Percentiles rank a stretch among this genome's conserved stretches.
Evolutionary conservation across 2,329 filamentous ascomycete species (phyloP).

Genomic region (Dendrostoma leiphaemia): DNA sequence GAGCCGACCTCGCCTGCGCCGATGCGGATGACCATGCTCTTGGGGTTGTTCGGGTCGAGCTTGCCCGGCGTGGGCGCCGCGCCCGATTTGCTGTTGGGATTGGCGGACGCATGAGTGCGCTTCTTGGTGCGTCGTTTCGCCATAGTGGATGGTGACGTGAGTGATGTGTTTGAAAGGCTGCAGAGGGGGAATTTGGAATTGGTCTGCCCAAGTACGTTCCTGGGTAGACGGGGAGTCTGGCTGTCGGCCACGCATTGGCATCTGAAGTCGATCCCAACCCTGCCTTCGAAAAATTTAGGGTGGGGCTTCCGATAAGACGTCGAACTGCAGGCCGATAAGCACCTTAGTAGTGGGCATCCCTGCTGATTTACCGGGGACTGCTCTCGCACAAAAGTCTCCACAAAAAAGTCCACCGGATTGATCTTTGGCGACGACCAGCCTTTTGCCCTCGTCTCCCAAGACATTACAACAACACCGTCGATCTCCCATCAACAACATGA

Average conservation of each 20-base stretch:
- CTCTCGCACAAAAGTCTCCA: conserved; percentile 28
- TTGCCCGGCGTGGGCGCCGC: conserved; percentile 54
- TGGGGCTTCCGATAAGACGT: conserved; percentile 24
- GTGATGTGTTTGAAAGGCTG: background rate
- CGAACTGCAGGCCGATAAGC: conserved; percentile 30
- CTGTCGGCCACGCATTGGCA: background rate
- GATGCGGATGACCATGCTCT: conserved; percentile 98
- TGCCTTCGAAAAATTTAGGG: conserved; percentile 33
- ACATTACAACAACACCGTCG: background rate
- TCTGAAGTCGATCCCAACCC: background rate
- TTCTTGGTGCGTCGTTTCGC: conserved; percentile 81
- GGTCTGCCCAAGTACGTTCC: background rate
- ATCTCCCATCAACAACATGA: background rate
- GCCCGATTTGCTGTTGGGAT: conserved; percentile 53
- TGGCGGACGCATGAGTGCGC: conserved; percentile 75
- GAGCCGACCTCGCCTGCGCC: conserved; percentile 91
- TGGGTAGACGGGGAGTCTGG: background rate
- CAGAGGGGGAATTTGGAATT: too few species aligned
- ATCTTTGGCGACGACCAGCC: background rate
- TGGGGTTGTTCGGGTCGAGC: conserved; percentile 69
- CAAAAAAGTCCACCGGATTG: conserved; percentile 29
- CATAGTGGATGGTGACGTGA: conserved; percentile 49
- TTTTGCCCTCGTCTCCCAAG: background rate
- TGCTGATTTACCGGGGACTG: background rate
- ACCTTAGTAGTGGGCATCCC: background rate